Evolutionary conservation across 129 eudicot genomes (phyloP).

Genomic region (Ambrosia artemisiifolia): DNA sequence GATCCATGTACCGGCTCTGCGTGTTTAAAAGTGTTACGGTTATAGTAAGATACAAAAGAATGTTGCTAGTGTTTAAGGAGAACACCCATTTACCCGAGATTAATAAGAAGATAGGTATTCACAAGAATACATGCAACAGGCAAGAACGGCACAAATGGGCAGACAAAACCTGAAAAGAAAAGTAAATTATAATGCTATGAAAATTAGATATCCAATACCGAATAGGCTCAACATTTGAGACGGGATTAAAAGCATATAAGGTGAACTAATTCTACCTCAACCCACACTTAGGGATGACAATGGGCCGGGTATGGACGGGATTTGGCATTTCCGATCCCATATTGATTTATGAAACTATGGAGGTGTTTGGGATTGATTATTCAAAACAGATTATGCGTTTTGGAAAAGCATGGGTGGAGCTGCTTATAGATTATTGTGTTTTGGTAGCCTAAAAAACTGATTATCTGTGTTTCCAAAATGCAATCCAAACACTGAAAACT

Average conservation of each 20-base stretch:
- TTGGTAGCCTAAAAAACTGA: no score
- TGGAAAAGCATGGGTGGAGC: no score
- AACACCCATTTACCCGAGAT: constrained; percentile 67
- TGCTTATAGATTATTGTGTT: no score
- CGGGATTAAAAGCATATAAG: neutral
- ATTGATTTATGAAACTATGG: no score
- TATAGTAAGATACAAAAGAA: neutral
- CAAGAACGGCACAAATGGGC: constrained; percentile 83
- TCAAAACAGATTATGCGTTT: no score
- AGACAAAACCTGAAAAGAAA: constrained; percentile 58
- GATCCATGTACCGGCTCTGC: constrained; percentile 54
- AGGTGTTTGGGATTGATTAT: no score
- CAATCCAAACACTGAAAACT: no score
- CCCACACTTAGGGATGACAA: no score
- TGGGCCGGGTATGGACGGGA: no score
- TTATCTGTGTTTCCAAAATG: no score
- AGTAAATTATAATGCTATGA: neutral
- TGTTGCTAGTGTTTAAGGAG: neutral
- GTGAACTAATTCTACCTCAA: neutral
- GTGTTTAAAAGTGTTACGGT: neutral
- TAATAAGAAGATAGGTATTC: constrained; percentile 77
- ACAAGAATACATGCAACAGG: constrained; percentile 78
- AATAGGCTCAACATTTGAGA: neutral
- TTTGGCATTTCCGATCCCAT: no score
- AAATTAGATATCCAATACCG: neutral